phyloP scores from a whole-genome alignment of 2,329 filamentous ascomycete species.

The Botrytis porri region DNA sequence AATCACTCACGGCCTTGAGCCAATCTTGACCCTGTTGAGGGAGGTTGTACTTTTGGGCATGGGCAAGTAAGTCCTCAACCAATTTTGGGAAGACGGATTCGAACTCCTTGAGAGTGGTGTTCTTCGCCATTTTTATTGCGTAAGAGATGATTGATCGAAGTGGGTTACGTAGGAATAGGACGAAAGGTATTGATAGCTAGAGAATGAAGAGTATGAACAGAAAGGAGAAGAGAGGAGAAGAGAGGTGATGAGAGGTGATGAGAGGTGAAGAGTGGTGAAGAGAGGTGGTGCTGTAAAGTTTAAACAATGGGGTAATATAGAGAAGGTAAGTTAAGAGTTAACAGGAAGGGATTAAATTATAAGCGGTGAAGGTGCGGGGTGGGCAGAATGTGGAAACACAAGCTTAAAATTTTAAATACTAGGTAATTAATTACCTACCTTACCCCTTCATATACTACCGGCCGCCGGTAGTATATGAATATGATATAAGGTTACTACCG shows the following conservation, averaged over 20 bases:
- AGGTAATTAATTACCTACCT: too few relatives aligned
- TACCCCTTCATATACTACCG: too few relatives aligned
- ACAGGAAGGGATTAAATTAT: constrained; percentile 4
- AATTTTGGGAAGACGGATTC: constrained; percentile 87
- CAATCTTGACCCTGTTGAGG: constrained; percentile 78
- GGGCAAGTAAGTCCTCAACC: constrained; percentile 73
- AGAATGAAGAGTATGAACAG: constrained; percentile 1
- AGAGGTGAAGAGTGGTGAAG: not conserved
- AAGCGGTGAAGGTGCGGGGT: constrained; percentile 22
- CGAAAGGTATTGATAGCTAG: constrained; percentile 13
- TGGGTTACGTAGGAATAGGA: constrained; percentile 7
- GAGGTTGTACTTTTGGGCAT: constrained; percentile 78
- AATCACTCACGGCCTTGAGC: constrained; percentile 57
- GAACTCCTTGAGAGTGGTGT: constrained; percentile 79
- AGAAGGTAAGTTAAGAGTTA: not conserved
- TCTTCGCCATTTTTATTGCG: constrained; percentile 56
- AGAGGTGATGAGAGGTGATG: not conserved
- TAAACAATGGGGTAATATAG: not conserved
- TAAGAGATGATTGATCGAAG: not conserved
- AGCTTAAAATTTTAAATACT: too few relatives aligned
- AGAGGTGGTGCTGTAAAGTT: not conserved
- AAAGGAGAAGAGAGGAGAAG: not conserved
- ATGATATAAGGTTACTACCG: too few relatives aligned
- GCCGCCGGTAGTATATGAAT: too few relatives aligned
- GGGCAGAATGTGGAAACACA: constrained; percentile 17